Percentiles rank a stretch among this genome's conserved stretches.
These are phyloP conservation scores for Rhizopus microsporus DNA, from an alignment of 371 early-diverging fungal genomes.

Conservation along the genomic window DNA sequence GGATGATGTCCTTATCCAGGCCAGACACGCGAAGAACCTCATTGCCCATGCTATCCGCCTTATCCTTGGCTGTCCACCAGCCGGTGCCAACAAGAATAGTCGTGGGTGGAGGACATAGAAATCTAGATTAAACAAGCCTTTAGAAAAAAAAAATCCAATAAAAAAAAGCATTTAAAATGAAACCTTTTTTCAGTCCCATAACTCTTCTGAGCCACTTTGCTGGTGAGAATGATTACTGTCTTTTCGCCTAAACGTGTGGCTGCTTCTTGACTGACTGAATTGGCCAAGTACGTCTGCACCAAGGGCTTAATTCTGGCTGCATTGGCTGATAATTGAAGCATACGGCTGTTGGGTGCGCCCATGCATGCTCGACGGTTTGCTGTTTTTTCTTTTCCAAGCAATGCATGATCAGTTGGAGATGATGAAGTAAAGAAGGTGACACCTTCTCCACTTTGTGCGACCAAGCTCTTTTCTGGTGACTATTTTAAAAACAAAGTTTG, in stretches of 20 bases:
- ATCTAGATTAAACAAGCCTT: conserved; percentile 27
- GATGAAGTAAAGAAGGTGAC: neutral
- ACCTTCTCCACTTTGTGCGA: conserved; percentile 1
- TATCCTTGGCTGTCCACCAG: conserved; percentile 54
- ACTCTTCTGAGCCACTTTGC: conserved; percentile 83
- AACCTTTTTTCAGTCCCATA: conserved; percentile 78
- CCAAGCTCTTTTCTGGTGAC: neutral
- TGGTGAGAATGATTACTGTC: conserved; percentile 67
- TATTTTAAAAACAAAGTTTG: neutral
- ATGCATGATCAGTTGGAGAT: neutral
- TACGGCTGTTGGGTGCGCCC: conserved; percentile 10
- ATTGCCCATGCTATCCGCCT: conserved; percentile 1
- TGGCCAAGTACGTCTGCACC: conserved; percentile 42
- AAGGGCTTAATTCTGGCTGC: conserved; percentile 34
- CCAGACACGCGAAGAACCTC: conserved; percentile 20
- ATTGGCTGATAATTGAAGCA: conserved; percentile 31
- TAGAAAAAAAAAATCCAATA: neutral
- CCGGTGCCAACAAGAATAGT: conserved; percentile 68
- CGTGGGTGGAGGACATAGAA: conserved; percentile 81
- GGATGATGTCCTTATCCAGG: conserved; percentile 4
- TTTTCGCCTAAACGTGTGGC: conserved; percentile 48
- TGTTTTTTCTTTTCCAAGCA: neutral
- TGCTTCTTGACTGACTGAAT: conserved; percentile 25
- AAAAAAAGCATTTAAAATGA: neutral
- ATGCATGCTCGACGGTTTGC: neutral